Conservation (phyloP, 2,329 filamentous ascomycete species). For the Aspergillus chevalieri region DNA sequence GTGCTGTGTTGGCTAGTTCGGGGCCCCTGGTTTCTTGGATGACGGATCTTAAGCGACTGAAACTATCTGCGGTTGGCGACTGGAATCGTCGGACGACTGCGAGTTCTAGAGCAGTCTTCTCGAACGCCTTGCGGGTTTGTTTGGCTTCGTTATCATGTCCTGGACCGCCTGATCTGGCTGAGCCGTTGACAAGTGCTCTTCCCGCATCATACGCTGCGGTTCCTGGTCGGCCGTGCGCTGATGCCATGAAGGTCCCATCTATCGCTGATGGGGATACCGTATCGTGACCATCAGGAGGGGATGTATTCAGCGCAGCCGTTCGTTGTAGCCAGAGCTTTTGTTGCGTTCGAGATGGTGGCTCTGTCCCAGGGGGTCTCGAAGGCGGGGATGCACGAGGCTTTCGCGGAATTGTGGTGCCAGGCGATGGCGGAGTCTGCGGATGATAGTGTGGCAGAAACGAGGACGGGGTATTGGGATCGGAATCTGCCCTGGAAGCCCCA, state of each 20-base stretch:
- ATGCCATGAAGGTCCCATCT: slow-evolving; percentile 29
- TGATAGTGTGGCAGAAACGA: slow-evolving; percentile 45
- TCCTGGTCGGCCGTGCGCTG: slow-evolving; percentile 24
- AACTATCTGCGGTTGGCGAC: slow-evolving; percentile 39
- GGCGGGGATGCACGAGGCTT: slow-evolving; percentile 28
- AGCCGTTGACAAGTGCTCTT: slow-evolving; percentile 24
- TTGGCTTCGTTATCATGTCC: slow-evolving; percentile 33
- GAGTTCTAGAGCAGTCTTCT: slow-evolving; percentile 38
- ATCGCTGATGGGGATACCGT: slow-evolving; percentile 28
- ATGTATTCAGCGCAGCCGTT: slow-evolving; percentile 40
- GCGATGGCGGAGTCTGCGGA: slow-evolving; percentile 40
- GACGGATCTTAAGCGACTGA: slow-evolving; percentile 31
- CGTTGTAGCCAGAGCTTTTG: slow-evolving; percentile 45
- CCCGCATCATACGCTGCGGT: slow-evolving; percentile 23
- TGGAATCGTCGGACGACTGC: slow-evolving; percentile 42
- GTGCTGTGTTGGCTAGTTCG: slow-evolving; percentile 12
- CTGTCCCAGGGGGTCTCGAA: slow-evolving; percentile 28
- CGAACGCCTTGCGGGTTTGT: slow-evolving; percentile 39
- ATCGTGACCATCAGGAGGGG: slow-evolving; percentile 36
- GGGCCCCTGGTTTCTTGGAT: slow-evolving; percentile 15
- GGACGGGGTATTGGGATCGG: slow-evolving; percentile 41
- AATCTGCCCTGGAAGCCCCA: slow-evolving; percentile 32
- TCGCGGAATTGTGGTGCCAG: slow-evolving; percentile 22
- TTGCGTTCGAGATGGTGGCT: slow-evolving; percentile 41
- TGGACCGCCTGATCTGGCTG: slow-evolving; percentile 19